Percentiles rank a stretch among this genome's conserved stretches.
These are phyloP conservation scores for Kazachstania psychrophila DNA, from an alignment of 805 yeast species.

Conservation along the genomic window DNA sequence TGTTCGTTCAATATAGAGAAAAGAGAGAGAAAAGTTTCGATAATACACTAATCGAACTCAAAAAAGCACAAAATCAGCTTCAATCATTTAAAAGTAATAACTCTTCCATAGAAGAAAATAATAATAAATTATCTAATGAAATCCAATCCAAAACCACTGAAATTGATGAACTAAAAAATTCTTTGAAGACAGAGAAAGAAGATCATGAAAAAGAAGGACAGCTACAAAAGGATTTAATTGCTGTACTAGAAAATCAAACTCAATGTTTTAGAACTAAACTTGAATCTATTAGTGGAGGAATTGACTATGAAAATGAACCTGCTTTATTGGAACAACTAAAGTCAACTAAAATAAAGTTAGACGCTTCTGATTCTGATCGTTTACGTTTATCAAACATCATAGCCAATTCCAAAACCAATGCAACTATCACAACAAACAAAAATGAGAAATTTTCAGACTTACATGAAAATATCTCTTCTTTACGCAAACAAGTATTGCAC, in stretches of 20 bases:
- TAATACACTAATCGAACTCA: too few relatives aligned
- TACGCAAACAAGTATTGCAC: constrained; percentile 54
- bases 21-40: constrained; percentile 35
- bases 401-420: too few relatives aligned
- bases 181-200: constrained; percentile 36
- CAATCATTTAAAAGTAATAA: constrained; percentile 14
- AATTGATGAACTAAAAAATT: constrained; percentile 40
- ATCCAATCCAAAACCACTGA: constrained; percentile 37
- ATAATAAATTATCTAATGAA: constrained; percentile 31
- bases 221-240: constrained; percentile 40
- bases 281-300: constrained; percentile 14
- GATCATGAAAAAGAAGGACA: constrained; percentile 48
- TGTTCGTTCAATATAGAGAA: constrained; percentile 24
- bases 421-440: neutral
- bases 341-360: constrained; percentile 10
- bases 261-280: constrained; percentile 30
- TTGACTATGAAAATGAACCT: constrained; percentile 22
- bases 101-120: constrained; percentile 29
- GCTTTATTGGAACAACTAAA: neutral
- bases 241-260: constrained; percentile 30
- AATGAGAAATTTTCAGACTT: constrained; percentile 20
- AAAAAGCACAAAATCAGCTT: too few relatives aligned
- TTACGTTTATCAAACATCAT: too few relatives aligned
- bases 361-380: constrained; percentile 24
- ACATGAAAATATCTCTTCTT: constrained; percentile 51